Evolutionary conservation across 352 stramenopile genomes (phyloP), one percentile per base, ranked within the genome.

Genomic region (Globisporangium mamillatum): DNA sequence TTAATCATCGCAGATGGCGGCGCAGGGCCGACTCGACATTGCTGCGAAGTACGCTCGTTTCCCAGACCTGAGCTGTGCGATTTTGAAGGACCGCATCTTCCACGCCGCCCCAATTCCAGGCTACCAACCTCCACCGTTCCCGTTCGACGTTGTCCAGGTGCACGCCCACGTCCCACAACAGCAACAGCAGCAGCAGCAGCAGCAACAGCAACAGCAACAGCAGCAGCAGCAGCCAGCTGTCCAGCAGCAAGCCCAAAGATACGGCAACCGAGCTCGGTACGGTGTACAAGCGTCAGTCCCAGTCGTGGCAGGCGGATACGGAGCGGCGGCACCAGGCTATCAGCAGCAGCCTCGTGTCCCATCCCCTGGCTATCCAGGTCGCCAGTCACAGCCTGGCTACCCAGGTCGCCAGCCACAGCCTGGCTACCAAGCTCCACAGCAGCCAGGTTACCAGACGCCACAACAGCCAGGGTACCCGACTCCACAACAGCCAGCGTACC

Each of bases 41-140:
- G 97, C 97, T 9, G 82, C 89, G 12, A 98, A 98, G 67, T 99
- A 98, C 62, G 85, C 92, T 55, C 92, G 84, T 50, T 92, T 93
- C 66, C 68, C 77, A 16, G 82, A 93, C 63, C 70, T 91, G 38
- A 90, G 83, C 63, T 94, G 84, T 36, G 80, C 80, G 36, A 92
- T 97, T 58, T 71, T 97, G 41, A 88, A 85, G 32, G 91, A 97
- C 53, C 87, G 90, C 44, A 88, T 97, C 73, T 97, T 80, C 74
- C 90, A 97, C 57, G 90, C 88, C 14, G 84, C 84, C 20, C 86
- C 85, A 16, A 77, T 89, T 24, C 87, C 81, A 48, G 84, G 87
- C 44, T 92, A 91, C 66, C 88, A 93, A 64, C 84, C 88, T 27
- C 88, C 89, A 54, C 84, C 79, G 27, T 95, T 94, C 76, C 89